Evolutionary conservation across 371 early-diverging fungal species (phyloP).

Genomic region (Mucor racemosus): DNA sequence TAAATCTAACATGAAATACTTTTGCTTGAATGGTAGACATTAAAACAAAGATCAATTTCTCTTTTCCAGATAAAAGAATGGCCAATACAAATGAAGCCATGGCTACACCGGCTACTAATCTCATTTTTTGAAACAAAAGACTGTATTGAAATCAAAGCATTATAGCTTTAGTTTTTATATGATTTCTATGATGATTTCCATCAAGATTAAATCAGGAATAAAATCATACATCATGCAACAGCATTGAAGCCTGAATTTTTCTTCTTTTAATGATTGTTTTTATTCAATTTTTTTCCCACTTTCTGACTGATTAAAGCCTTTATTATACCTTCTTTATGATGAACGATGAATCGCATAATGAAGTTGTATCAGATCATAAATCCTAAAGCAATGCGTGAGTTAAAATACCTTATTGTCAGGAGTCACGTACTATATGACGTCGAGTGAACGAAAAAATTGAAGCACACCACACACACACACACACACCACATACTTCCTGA

Average conservation of each 20-base stretch:
- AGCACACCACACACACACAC: not conserved
- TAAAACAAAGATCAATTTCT: slow-evolving; percentile 11
- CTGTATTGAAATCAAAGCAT: not conserved
- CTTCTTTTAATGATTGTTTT: too few species aligned
- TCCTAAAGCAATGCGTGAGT: not conserved
- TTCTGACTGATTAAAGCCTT: too few species aligned
- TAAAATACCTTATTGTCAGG: not conserved
- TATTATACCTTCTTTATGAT: too few species aligned
- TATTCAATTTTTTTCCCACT: too few species aligned
- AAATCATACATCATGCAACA: too few species aligned
- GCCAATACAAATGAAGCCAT: not conserved
- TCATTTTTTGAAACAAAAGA: not conserved
- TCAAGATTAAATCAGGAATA: too few species aligned
- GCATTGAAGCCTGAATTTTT: too few species aligned
- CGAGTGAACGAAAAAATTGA: slow-evolving; percentile 1
- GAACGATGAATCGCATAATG: not conserved
- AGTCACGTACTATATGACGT: not conserved
- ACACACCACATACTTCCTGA: not conserved
- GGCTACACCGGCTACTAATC: not conserved
- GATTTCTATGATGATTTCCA: not conserved
- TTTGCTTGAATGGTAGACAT: slow-evolving; percentile 21
- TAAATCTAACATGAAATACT: slow-evolving; percentile 28
- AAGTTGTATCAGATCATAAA: not conserved
- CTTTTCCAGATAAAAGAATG: not conserved
- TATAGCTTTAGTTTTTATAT: not conserved